Base-by-base conservation (phyloP, 129 eudicot species). In the Flaveria sonorensis region DNA sequence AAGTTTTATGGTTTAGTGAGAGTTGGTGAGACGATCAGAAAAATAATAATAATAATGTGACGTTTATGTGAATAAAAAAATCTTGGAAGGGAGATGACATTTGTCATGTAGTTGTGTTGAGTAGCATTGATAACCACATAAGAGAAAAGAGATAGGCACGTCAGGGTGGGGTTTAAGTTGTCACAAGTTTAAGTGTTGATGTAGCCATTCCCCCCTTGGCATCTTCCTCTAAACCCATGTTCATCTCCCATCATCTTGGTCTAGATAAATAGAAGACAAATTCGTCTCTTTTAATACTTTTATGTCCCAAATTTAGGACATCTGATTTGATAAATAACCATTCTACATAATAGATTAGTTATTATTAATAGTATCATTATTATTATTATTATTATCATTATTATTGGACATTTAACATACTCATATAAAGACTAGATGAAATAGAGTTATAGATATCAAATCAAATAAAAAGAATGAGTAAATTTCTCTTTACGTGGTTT, bases 191-290 rank as follows among this genome's bases (percentile, higher is more conserved):
- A 60, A 26, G 67, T 26, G 50, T 1, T 45, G 50, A 45, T 45
- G 50, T 45, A 14, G 26, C 26, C 42, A 61, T 61, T 30, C 12
- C 6, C 24, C 24, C 15, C 67, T 61, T 61, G 67, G 67, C 67
- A 12, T 61, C 67, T 61, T 61, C 67, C 10, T 24, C 19, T 53
- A 53, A 24, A 30, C 16, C 67, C 67, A 61, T 61, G 67, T 61
- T 42, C 67, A 61, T 26, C 67, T 24, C 67, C 67, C 18, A 61
- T 61, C 65, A 61, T 61, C 67, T 61, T 61, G 67, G 67, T 26
- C 67, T 61, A 61, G 36, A 59, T 61, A 24, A 61, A 61, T 4
- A 24, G 42, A 61, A 24, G 40, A 26, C 67, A 61, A 61, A 24
- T 61, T 26, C 10, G 42, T 60, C 66, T 60, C 39, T 23, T 60